Percentiles rank a stretch among this genome's conserved stretches.
Conservation (phyloP, 1,284 basidiomycete species). For the Earliella scabrosa region DNA sequence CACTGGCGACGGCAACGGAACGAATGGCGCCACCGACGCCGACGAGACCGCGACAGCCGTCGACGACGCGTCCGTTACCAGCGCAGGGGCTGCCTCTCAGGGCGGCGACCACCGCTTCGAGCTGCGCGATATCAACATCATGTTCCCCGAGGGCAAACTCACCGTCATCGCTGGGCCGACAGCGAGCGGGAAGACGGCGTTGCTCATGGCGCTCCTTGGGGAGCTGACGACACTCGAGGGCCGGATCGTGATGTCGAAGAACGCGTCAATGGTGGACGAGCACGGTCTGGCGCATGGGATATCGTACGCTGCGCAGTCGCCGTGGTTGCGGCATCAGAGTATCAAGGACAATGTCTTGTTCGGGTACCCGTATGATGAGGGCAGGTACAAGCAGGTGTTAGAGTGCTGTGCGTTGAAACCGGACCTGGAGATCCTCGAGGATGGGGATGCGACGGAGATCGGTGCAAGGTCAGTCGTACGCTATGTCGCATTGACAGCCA, state of each 20-base stretch:
- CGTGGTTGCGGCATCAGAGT: conserved; percentile 79
- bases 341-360: conserved; percentile 79
- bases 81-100: conserved; percentile 17
- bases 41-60: conserved; percentile 12
- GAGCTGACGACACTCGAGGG: conserved; percentile 63
- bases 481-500: neutral
- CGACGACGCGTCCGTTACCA: conserved; percentile 28
- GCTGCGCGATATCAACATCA: conserved; percentile 64
- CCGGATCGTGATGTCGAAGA: conserved; percentile 66
- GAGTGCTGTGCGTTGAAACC: conserved; percentile 74
- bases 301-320: conserved; percentile 84
- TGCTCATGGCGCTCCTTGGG: conserved; percentile 72
- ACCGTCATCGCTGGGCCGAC: conserved; percentile 75
- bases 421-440: conserved; percentile 58
- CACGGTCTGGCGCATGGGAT: conserved; percentile 74
- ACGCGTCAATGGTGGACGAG: conserved; percentile 59
- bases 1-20: neutral
- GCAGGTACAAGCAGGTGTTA: conserved; percentile 66
- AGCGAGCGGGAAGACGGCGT: conserved; percentile 80
- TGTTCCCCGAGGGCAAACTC: conserved; percentile 72
- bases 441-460: conserved; percentile 42
- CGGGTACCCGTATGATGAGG: conserved; percentile 66
- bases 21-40: neutral
- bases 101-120: conserved; percentile 61
- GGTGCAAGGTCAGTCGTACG: conserved; percentile 36